Base-by-base conservation (phyloP, 306 rosid genomes). In the Dalbergia cultrata region DNA sequence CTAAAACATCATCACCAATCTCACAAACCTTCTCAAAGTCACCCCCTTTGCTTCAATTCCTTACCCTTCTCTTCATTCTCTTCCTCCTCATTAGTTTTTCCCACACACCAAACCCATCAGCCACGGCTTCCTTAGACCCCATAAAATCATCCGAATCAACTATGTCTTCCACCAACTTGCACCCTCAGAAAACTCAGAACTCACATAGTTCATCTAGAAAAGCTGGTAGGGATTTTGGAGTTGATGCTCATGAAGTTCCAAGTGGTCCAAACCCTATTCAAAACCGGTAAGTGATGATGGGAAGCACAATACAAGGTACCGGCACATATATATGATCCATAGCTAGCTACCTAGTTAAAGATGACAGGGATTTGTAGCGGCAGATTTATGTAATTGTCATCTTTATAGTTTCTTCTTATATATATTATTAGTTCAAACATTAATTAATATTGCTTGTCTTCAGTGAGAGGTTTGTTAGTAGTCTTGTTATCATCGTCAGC, bases 231-330 rank as follows among this genome's bases (percentile, higher is more conserved):
- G 76, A 83, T 21, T 90, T 88, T 58, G 92, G 88, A 77, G 90
- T 80, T 7, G 83, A 82, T 10, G 94, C 85, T 49, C 94, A 90
- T 74, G 94, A 90, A 78, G 94, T 90, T 74, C 94, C 93, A 8
- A 87, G 93, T 17, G 93, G 93, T 47, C 93, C 93, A 31, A 90
- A 87, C 77, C 93, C 93, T 54, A 90, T 90, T 76, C 86, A 91
- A n/a, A 89, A 89, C 80, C 86, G 84, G 86, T 64, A 62, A 68
- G 76, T 16, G 5, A 44, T 13, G 33, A 60, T 16, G 31, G 41
- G 70, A 75, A 22, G 68, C 50, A 69, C 17, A 11, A 12, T 3
- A 21, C 19, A 18, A 26, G 17, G 37, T 21, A 37, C 13, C 57
- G 43, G 21, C 44, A 41, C 6, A 8, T 19, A 26, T 26, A 26